Evolutionary conservation across 345 rosid species (phyloP).

Genomic region (Trapa bicornis): DNA sequence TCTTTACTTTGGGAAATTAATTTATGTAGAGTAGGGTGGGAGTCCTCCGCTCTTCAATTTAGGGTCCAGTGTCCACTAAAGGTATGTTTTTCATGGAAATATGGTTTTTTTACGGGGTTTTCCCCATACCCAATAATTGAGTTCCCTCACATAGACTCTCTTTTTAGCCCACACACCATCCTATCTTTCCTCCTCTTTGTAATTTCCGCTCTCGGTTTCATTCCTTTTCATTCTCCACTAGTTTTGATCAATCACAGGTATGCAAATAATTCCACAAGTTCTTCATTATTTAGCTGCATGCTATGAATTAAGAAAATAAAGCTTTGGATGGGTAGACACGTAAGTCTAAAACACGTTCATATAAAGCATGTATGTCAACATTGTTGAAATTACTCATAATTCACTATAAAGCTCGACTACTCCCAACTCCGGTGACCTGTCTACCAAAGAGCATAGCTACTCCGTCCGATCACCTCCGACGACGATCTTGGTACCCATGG

Average conservation of each 20-base stretch:
- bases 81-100: background rate
- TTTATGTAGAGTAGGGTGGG: too few relatives aligned
- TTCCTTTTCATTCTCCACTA: background rate
- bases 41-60: background rate
- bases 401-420: too few relatives aligned
- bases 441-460: too few relatives aligned
- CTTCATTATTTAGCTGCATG: background rate
- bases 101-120: background rate
- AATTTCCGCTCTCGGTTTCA: background rate
- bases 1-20: too few relatives aligned
- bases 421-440: too few relatives aligned
- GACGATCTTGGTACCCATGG: too few relatives aligned
- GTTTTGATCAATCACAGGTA: background rate
- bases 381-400: too few relatives aligned
- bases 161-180: background rate
- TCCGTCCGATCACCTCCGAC: too few relatives aligned
- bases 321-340: too few relatives aligned
- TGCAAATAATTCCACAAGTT: background rate
- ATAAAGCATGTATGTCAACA: too few relatives aligned
- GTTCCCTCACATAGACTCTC: background rate
- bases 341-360: too few relatives aligned
- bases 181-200: background rate
- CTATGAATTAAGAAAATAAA: too few relatives aligned
- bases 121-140: background rate
- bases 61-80: background rate